phyloP scores from a whole-genome alignment of 176 grass and related monocot genomes.

The Pontederia crassipes region DNA sequence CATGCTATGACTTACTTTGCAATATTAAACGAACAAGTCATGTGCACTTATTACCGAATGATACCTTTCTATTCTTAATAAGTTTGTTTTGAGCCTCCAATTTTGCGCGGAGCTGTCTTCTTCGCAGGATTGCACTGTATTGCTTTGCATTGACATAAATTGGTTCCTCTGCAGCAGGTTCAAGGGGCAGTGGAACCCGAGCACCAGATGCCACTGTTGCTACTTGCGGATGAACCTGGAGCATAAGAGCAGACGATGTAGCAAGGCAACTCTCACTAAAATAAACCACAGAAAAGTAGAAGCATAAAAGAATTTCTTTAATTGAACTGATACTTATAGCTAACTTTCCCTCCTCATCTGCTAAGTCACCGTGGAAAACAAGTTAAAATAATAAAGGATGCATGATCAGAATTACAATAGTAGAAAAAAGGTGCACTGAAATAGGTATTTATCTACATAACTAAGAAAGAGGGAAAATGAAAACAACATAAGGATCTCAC shows the following conservation, averaged over 20 bases:
- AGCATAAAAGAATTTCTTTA: too few species aligned
- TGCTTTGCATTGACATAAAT: constrained; percentile 98
- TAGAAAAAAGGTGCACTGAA: too few species aligned
- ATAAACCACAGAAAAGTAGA: too few species aligned
- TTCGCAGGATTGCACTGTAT: constrained; percentile 85
- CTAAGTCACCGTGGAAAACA: too few species aligned
- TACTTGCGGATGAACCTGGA: constrained; percentile 53
- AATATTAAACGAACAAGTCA: not conserved
- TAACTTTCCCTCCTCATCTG: too few species aligned
- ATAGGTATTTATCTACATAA: too few species aligned
- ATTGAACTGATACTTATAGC: too few species aligned
- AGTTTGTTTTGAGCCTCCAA: constrained; percentile 93
- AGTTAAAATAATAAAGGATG: too few species aligned
- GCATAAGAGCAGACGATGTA: not conserved
- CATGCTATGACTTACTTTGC: not conserved
- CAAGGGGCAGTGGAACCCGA: constrained; percentile 45
- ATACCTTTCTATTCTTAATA: constrained; percentile 82
- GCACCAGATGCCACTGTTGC: constrained; percentile 18
- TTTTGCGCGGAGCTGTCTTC: constrained; percentile 77
- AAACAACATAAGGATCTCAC: too few species aligned
- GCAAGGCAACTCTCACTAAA: too few species aligned
- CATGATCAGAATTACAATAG: too few species aligned
- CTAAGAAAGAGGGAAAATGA: too few species aligned
- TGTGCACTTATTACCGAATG: not conserved
- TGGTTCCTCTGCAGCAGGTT: constrained; percentile 68